phyloP scores from a whole-genome alignment of 768 basidiomycete species.

The Austroboletus festivus region DNA sequence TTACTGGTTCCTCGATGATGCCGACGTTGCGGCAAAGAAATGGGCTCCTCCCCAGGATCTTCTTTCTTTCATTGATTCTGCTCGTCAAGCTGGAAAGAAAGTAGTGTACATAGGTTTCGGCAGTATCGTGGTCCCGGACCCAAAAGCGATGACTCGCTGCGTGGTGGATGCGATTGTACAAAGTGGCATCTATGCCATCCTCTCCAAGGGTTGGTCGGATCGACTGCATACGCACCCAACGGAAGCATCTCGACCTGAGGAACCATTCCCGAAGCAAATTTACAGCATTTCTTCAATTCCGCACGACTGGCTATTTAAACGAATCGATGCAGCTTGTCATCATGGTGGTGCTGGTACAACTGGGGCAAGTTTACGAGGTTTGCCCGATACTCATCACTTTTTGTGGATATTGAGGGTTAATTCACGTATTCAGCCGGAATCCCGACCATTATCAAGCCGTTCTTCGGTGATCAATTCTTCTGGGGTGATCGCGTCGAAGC shows the following conservation, averaged over 20 bases:
- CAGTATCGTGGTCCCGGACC: conserved; percentile 95
- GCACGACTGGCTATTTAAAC: conserved; percentile 93
- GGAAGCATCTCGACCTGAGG: conserved; percentile 60
- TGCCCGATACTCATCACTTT: conserved; percentile 14
- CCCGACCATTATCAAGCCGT: conserved; percentile 94
- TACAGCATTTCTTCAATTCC: conserved; percentile 84
- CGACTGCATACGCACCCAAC: conserved; percentile 66
- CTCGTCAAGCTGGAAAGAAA: conserved; percentile 75
- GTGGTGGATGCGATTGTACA: conserved; percentile 85
- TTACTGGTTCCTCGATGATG: conserved; percentile 96
- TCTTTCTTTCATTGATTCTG: conserved; percentile 76
- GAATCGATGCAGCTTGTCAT: conserved; percentile 96
- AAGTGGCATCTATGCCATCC: conserved; percentile 86
- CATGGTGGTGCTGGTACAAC: conserved; percentile 98
- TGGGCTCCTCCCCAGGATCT: conserved; percentile 86
- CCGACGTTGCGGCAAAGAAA: conserved; percentile 83
- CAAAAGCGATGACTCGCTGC: conserved; percentile 85
- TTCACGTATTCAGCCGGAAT: conserved; percentile 69
- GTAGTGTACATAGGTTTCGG: conserved; percentile 98
- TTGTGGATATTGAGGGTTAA: conserved; percentile 4
- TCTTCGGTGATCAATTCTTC: conserved; percentile 98
- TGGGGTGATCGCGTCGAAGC: conserved; percentile 99
- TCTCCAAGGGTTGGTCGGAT: conserved; percentile 99
- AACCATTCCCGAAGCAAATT: conserved; percentile 73
- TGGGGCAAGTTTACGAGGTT: conserved; percentile 89